Conservation (phyloP, 2,329 filamentous ascomycete species). For the Metarhizium brunneum region DNA sequence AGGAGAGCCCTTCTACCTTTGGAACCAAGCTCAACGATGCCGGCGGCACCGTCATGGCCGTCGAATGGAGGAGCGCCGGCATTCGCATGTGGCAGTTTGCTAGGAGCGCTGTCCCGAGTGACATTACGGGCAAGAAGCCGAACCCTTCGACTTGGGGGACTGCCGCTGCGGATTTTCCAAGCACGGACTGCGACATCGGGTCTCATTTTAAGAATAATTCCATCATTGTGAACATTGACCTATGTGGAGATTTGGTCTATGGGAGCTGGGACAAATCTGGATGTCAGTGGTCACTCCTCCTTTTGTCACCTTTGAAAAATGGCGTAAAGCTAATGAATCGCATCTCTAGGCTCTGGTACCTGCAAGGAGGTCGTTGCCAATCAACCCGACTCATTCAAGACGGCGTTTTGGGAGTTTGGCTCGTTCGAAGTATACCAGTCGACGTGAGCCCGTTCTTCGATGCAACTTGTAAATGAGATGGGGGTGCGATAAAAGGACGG, state of each 20-base stretch:
- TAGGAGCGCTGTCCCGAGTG: conserved; percentile 35
- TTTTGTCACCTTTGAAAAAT: too few relatives aligned
- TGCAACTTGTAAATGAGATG: not conserved
- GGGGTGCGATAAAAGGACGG: not conserved
- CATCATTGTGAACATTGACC: conserved; percentile 56
- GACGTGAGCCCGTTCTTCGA: conserved; percentile 6
- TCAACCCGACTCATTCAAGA: conserved; percentile 43
- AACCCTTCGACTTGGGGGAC: conserved; percentile 54
- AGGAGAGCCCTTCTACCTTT: conserved; percentile 32
- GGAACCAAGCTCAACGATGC: conserved; percentile 42
- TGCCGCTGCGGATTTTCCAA: conserved; percentile 56
- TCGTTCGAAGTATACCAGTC: conserved; percentile 47
- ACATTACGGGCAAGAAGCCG: conserved; percentile 42
- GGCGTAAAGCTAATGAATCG: not conserved
- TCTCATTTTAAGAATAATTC: conserved; percentile 55
- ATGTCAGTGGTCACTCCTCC: conserved; percentile 21
- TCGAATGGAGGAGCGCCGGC: conserved; percentile 51
- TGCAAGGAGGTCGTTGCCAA: conserved; percentile 50
- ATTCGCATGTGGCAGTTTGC: conserved; percentile 56
- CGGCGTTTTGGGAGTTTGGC: conserved; percentile 58
- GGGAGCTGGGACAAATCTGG: conserved; percentile 35
- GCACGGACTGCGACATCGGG: conserved; percentile 49
- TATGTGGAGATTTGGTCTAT: conserved; percentile 50
- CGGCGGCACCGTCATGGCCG: conserved; percentile 49
- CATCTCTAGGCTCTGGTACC: conserved; percentile 37